A percentile compares a stretch with the other conserved stretches of the same genome.
Evolutionary conservation across 2,329 filamentous ascomycete species (phyloP).

Genomic region (Sclerotinia sclerotiorum): DNA sequence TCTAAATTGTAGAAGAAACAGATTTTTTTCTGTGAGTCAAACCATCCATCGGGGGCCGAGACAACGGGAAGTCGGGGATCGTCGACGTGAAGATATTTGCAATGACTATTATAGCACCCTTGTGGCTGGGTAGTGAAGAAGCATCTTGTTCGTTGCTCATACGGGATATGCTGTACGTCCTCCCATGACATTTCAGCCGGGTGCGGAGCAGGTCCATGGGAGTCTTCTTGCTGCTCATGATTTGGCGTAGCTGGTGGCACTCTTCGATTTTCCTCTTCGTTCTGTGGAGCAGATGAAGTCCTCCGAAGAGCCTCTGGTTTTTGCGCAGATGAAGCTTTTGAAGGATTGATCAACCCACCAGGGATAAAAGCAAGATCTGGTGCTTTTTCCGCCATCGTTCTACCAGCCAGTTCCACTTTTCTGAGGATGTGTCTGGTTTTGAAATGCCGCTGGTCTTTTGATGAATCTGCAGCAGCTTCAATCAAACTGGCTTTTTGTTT

Average conservation of each 20-base stretch:
- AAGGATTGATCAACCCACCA: conserved; percentile 34
- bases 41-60: not conserved
- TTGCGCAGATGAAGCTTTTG: conserved; percentile 25
- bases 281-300: not conserved
- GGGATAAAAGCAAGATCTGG: conserved; percentile 41
- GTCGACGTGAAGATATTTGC: conserved; percentile 2
- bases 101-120: not conserved
- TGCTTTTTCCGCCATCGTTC: conserved; percentile 48
- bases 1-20: conserved; percentile 27
- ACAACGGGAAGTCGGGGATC: not conserved
- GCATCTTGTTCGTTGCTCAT: conserved; percentile 9
- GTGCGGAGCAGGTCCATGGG: conserved; percentile 14
- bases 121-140: not conserved
- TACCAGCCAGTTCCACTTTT: conserved; percentile 46
- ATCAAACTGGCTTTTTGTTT: conserved; percentile 28
- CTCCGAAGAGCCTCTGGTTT: conserved; percentile 27
- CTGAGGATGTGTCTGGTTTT: conserved; percentile 43
- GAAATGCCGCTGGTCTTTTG: conserved; percentile 46
- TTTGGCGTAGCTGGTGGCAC: not conserved
- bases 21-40: conserved; percentile 9
- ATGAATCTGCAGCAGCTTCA: conserved; percentile 43
- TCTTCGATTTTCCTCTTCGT: not conserved
- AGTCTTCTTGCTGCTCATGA: not conserved
- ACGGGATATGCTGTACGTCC: conserved; percentile 14
- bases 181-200: conserved; percentile 10